Evolutionary conservation across 768 basidiomycete genomes (phyloP), one percentile per base, ranked within the genome.

Genomic region (Dioszegia hungarica): DNA sequence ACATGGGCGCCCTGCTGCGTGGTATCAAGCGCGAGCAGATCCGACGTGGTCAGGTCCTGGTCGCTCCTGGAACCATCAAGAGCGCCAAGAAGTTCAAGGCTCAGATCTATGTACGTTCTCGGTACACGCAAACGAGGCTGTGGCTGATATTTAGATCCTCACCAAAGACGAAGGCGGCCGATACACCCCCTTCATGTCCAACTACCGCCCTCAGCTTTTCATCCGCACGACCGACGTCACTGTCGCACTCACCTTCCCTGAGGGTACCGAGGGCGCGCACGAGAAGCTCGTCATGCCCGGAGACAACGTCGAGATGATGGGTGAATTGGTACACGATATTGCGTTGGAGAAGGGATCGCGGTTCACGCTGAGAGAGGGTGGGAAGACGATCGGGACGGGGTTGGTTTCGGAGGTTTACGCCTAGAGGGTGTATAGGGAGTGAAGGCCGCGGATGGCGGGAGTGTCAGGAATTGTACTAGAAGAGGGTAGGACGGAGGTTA

Each of bases 221-320:
- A 80, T 94, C 69, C 90, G 93, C 55, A 98, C 95, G 15, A 88
- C 92, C 56, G 92, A 99, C 73, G 85, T 97, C 62, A 95, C 93
- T 20, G 86, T 86, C 44, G 77, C 81, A 11, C 78, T 99, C 39
- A 84, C 82, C 11, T 97, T 92, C 85, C 91, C 93, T 11, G 85
- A 86, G 34, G 91, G 84, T 39, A 91, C 89, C 1, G 78, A 83
- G 20, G 86, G 87, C 64, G 84, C 88, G 17, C 82, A 83, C 52
- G 88, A 91, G 69, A 93, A 90, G 78, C 92, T 94, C 87, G 90
- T 97, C 65, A 93, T 95, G 90, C 94, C 94, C 46, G 94, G 94
- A 60, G 94, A 98, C 79, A 94, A 94, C 69, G 86, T 98, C 52
- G 92, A 95, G 78, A 86, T 98, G 81, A 81, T 89, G 53, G 90